Evolutionary conservation across 345 rosid genomes (phyloP).

Genomic region (Melaleuca quinquenervia): DNA sequence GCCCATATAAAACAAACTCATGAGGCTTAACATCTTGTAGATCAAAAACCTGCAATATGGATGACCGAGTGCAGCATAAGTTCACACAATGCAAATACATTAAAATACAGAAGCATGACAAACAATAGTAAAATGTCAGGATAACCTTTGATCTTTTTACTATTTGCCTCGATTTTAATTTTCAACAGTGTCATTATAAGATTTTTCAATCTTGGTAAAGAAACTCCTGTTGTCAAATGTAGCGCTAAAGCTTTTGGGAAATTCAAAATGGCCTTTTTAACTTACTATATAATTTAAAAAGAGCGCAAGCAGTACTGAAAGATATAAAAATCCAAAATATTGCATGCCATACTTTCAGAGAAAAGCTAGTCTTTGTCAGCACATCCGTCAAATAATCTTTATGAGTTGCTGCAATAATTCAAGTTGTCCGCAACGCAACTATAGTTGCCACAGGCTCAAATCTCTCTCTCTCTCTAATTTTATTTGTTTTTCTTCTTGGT

Average conservation of each 20-base stretch:
- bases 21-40: conserved; percentile 65
- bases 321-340: background rate
- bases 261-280: background rate
- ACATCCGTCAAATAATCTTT: background rate
- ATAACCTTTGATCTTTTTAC: background rate
- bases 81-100: background rate
- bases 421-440: background rate
- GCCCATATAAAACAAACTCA: conserved; percentile 70
- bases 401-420: background rate
- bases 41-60: conserved; percentile 63
- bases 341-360: background rate
- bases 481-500: background rate
- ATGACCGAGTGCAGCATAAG: background rate
- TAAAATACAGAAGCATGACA: background rate
- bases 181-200: background rate
- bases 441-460: background rate
- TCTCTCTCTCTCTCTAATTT: background rate
- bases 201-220: background rate
- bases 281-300: background rate
- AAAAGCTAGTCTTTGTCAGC: background rate
- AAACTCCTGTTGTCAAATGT: background rate
- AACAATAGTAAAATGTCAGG: background rate
- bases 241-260: background rate
- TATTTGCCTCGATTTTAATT: background rate
- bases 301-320: background rate